A percentile compares a stretch with the other conserved stretches of the same genome.
Evolutionary conservation across 2,329 filamentous ascomycete genomes (phyloP).

Genomic region (Ilyonectria robusta): DNA sequence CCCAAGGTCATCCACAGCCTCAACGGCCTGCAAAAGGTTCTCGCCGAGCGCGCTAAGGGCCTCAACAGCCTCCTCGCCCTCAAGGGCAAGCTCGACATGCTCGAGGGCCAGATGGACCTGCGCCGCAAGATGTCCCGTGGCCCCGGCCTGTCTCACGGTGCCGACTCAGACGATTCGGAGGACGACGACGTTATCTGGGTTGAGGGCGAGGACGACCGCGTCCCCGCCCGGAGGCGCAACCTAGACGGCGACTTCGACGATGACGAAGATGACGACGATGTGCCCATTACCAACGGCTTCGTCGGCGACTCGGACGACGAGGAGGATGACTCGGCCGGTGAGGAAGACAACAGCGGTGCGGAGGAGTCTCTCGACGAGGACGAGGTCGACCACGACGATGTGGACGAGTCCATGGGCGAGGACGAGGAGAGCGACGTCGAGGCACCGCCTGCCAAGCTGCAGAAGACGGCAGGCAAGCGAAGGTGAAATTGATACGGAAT

Average conservation of each 20-base stretch:
- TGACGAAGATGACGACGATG: slow-evolving; percentile 69
- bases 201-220: slow-evolving; percentile 82
- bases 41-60: slow-evolving; percentile 87
- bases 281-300: slow-evolving; percentile 68
- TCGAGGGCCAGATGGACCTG: slow-evolving; percentile 89
- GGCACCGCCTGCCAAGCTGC: slow-evolving; percentile 62
- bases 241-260: slow-evolving; percentile 60
- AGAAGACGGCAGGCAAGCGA: slow-evolving; percentile 46
- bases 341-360: slow-evolving; percentile 61
- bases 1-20: slow-evolving; percentile 86
- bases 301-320: slow-evolving; percentile 74
- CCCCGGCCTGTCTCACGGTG: slow-evolving; percentile 55
- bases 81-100: slow-evolving; percentile 95
- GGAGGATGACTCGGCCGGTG: slow-evolving; percentile 62
- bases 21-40: slow-evolving; percentile 84
- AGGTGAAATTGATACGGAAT: slow-evolving; percentile 33
- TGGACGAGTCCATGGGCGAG: slow-evolving; percentile 68
- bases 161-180: slow-evolving; percentile 64
- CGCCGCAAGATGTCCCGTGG: slow-evolving; percentile 76
- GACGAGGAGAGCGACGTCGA: slow-evolving; percentile 68
- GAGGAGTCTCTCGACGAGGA: slow-evolving; percentile 69
- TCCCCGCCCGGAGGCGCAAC: slow-evolving; percentile 52
- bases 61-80: slow-evolving; percentile 86
- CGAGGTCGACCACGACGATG: slow-evolving; percentile 72
- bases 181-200: slow-evolving; percentile 88